Percentiles rank a stretch among this genome's conserved stretches.
Evolutionary conservation across 257 asterid genomes (phyloP).

Genomic region (Solanum clarkiae): DNA sequence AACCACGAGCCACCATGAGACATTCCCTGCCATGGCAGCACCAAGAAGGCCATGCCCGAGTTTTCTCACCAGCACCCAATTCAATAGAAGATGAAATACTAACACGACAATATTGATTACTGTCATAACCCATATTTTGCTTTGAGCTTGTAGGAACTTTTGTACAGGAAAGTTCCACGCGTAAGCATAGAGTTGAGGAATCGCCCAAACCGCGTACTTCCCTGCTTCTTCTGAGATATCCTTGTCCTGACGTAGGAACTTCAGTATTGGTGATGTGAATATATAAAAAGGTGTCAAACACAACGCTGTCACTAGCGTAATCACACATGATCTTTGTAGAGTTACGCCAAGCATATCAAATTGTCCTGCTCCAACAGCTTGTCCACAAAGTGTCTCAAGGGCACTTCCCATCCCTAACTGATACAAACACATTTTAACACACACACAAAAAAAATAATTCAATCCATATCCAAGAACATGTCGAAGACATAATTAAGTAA

Average conservation of each 20-base stretch:
- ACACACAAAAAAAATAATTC: background rate
- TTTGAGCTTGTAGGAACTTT: constrained; percentile 79
- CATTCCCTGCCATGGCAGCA: constrained; percentile 72
- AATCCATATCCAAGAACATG: background rate
- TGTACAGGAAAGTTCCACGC: constrained; percentile 72
- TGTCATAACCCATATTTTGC: constrained; percentile 83
- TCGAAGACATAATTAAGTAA: background rate
- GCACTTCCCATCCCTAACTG: constrained; percentile 98
- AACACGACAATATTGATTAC: constrained; percentile 30
- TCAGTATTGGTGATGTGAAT: constrained; percentile 43
- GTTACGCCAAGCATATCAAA: constrained; percentile 55
- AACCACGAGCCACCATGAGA: constrained; percentile 80
- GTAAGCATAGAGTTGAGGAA: constrained; percentile 68
- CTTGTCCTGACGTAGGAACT: constrained; percentile 28
- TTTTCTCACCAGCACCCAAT: constrained; percentile 48
- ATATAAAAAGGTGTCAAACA: constrained; percentile 45
- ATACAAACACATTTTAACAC: constrained; percentile 3
- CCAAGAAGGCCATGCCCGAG: constrained; percentile 53
- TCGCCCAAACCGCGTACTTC: constrained; percentile 50
- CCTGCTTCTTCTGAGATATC: constrained; percentile 49
- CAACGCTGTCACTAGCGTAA: constrained; percentile 36
- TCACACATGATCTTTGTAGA: constrained; percentile 65
- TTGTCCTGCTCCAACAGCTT: constrained; percentile 75
- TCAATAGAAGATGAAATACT: constrained; percentile 50
- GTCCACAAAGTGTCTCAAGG: constrained; percentile 81